Evolutionary conservation across 306 rosid genomes (phyloP), one percentile per base, ranked within the genome.

Genomic region (Astragalus glycyphyllos): DNA sequence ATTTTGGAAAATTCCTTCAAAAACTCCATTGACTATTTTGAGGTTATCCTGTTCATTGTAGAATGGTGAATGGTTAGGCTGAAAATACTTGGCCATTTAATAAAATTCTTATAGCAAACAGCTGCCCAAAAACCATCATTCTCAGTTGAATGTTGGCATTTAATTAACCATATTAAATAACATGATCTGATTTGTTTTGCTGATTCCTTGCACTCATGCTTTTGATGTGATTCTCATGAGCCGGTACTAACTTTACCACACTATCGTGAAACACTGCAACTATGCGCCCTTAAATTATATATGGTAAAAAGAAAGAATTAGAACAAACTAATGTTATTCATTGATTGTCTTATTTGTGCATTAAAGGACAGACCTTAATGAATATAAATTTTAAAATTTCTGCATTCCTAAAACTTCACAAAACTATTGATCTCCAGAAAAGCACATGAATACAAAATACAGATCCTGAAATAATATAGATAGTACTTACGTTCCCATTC

Each of bases 1-100:
- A 71, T 48, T 78, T 75, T 59, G 35, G 14, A 67, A 56, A 68
- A 8, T 37, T n/a, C 68, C 64, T 66, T 54, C 59, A 35, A 60
- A 72, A 48, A 54, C 47, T 38, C 11, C 32, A 16, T 59, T 60
- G 61, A 72, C 44, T 59, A 14, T 35, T 50, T 37, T 66, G 38
- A 72, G 53, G 23, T 48, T 40, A 40, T 72, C 34, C 26, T 58
- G 31, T 66, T 66, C 23, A 59, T 48, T 65, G 35, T 53, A 47
- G 65, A 65, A 71, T 51, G 57, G 16, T 10, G 65, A 65, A 71
- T 51, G 57, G 16, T 10, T 65, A 42, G 35, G 65, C 64, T 40
- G 9, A 20, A 70, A 64, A 47, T 80, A 63, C 35, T 41, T 31
- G 7, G 48, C 56, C 44, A 57, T 63, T 65, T 49, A 34, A 58